Conservation (phyloP, 1,284 basidiomycete genomes). For the Irpex sp. region DNA sequence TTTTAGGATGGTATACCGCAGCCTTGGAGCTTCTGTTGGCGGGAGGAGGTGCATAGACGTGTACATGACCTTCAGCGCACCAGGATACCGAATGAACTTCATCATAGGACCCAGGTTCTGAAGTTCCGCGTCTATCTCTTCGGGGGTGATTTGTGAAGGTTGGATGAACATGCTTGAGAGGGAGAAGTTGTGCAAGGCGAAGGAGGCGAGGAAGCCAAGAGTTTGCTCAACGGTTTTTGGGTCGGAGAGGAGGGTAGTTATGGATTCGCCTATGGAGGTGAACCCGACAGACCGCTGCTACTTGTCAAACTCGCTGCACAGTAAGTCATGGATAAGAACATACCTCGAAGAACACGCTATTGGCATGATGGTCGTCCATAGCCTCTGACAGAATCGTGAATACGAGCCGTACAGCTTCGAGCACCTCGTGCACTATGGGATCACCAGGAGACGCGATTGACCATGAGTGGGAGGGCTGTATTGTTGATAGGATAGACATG, state of each 20-base stretch:
- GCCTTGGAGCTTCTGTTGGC: constrained; percentile 18
- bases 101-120: constrained; percentile 41
- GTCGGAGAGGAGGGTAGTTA: constrained; percentile 47
- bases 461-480: constrained; percentile 35
- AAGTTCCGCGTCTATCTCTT: constrained; percentile 29
- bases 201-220: constrained; percentile 59
- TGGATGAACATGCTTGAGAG: constrained; percentile 47
- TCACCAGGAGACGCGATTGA: constrained; percentile 37
- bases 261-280: constrained; percentile 52
- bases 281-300: constrained; percentile 64
- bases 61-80: constrained; percentile 55
- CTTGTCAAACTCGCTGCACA: not conserved
- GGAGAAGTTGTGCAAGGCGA: constrained; percentile 61
- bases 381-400: constrained; percentile 65
- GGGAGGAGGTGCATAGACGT: constrained; percentile 33
- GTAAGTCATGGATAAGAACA: constrained; percentile 20
- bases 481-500: constrained; percentile 64
- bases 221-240: constrained; percentile 45
- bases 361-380: constrained; percentile 50
- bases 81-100: constrained; percentile 49
- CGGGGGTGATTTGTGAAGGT: constrained; percentile 30
- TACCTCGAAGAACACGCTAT: constrained; percentile 67
- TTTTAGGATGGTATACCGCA: constrained; percentile 53
- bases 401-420: constrained; percentile 53
- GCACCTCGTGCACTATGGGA: constrained; percentile 39